Base-by-base conservation (phyloP, 1,284 basidiomycete species). In the Ganoderma meredithae region DNA sequence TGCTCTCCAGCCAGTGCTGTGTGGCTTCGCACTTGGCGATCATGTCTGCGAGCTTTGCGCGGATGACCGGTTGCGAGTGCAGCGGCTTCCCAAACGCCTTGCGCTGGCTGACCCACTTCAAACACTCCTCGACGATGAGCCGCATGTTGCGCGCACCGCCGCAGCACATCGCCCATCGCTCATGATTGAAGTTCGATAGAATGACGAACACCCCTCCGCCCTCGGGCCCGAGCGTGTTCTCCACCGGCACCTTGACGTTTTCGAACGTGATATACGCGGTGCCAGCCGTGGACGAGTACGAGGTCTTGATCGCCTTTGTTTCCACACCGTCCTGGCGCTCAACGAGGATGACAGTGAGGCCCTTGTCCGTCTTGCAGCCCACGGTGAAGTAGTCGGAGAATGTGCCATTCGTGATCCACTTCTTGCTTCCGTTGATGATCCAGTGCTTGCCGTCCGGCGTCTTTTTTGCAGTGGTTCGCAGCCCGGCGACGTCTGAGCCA, bases 251-350 rank as follows among this genome's bases (percentile, higher is more conserved):
- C 76, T 89, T 89, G 70, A 95, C 93, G 72, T 96, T 92, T 78
- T 96, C 93, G 76, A 95, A 97, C 0, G 92, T 96, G 74, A 97
- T 88, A 77, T 91, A 97, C 3, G 93, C 94, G 0, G 95, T 96
- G 6, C 94, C 94, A 3, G 94, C 92, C 5, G 91, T 82, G 10
- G 88, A 71, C 0, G 92, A 94, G 80, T 95, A 95, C 40, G 88
- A 89, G 1, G 94, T 96, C 81, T 95, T 95, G 82, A 98, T 95
- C 39, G 85, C 84, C 77, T 91, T 92, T 1, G 95, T 97, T 79
- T 94, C 90, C 25, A 98, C 89, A 52, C 95, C 94, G 68, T 88
- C 88, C 2, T 85, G 83, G 59, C 93, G 87, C 75, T 92, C 89
- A 19, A 97, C 90, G 44, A 97, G 84, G 73, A 98, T 90, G 68